Conservation (phyloP, 495 filamentous ascomycete genomes). For the Penicillium longicatenatum region DNA sequence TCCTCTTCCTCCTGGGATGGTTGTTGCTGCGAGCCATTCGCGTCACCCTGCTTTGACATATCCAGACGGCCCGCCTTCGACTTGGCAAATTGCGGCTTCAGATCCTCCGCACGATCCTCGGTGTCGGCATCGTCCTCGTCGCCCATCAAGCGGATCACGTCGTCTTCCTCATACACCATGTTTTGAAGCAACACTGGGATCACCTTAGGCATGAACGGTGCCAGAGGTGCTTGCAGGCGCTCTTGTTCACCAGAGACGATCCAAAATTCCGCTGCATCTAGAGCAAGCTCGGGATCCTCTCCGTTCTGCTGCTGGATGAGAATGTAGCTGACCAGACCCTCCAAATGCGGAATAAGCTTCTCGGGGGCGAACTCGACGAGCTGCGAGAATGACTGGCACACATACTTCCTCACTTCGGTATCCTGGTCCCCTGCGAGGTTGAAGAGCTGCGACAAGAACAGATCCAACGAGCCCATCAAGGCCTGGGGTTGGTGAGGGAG, state of each 20-base stretch:
- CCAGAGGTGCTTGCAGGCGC: conserved; percentile 68
- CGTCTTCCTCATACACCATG: conserved; percentile 96
- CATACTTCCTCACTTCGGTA: conserved; percentile 81
- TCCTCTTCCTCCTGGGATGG: conserved; percentile 51
- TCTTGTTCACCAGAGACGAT: conserved; percentile 88
- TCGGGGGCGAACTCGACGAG: conserved; percentile 89
- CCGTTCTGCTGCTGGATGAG: conserved; percentile 79
- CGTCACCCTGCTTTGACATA: conserved; percentile 46
- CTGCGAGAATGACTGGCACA: conserved; percentile 91
- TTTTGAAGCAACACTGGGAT: conserved; percentile 88
- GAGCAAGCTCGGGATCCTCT: conserved; percentile 86
- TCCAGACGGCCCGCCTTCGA: conserved; percentile 57
- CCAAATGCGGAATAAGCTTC: conserved; percentile 86
- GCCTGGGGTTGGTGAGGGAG: conserved; percentile 77
- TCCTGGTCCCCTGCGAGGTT: conserved; percentile 72
- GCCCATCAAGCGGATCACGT: conserved; percentile 79
- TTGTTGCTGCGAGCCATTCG: conserved; percentile 47
- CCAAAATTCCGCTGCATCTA: conserved; percentile 98
- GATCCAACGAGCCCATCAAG: conserved; percentile 73
- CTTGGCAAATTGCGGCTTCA: conserved; percentile 91
- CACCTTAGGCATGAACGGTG: conserved; percentile 78
- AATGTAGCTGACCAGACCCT: conserved; percentile 90
- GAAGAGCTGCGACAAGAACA: conserved; percentile 80
- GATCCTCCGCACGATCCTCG: conserved; percentile 87
- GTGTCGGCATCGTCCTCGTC: conserved; percentile 88